Base-by-base conservation (phyloP, 305 asterid genomes). In the Solanum hybrid region DNA sequence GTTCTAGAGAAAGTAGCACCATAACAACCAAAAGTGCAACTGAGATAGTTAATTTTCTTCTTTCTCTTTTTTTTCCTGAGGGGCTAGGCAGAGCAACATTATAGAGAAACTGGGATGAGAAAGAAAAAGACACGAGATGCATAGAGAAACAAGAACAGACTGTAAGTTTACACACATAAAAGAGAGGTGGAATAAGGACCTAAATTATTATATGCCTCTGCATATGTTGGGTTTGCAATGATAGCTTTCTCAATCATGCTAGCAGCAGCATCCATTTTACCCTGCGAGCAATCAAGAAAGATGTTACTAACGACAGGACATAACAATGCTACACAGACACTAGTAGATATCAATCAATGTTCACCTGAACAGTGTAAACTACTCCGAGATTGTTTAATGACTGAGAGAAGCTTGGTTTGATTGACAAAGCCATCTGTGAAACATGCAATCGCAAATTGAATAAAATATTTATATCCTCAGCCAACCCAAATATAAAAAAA, bases 191-290 rank as follows among this genome's bases (percentile, higher is more conserved):
- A 85, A 89, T 80, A 91, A 86, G 87, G 89, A 98, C 99, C 99
- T 95, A 98, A 92, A 91, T 98, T 98, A 89, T 98, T 98, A 88
- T 98, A 98, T 86, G 99, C 99, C 92, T 98, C 99, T 26, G 99
- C 99, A 92, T 98, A 98, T 85, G 98, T 95, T 26, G 99, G 99
- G 90, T 98, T 98, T 66, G 99, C 99, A 87, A 94, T 94, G 90
- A 98, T 98, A 90, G 99, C 99, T 92, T 97, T 98, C 94, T 98
- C 98, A 91, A 98, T 95, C 98, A 98, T 96, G 94, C 94, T 94
- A 8, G 98, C 98, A 89, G 99, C 99, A 90, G 98, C 99, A 93
- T 97, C 99, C 98, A 98, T 97, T 96, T 98, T 98, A 76, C 99
- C 99, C 99, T 98, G 95, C 32, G 82, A 89, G 60, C 87, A 87